These are phyloP conservation scores for Podospora australis DNA, from an alignment of 495 filamentous ascomycete species.

Conservation along the genomic window DNA sequence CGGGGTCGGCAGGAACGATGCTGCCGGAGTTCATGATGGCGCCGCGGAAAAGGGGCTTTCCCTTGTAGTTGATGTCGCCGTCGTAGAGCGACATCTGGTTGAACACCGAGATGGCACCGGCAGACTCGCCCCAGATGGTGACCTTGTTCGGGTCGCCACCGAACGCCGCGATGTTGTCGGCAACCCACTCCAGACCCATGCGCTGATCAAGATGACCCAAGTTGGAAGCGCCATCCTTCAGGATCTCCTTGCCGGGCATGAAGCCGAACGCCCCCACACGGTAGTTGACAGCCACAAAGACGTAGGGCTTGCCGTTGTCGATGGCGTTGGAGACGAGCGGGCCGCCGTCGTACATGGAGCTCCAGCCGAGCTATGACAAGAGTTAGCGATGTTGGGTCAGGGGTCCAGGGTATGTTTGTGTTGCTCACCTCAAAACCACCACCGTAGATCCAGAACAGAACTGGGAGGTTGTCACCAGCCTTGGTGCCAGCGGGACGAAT, in stretches of 20 bases:
- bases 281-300: constrained; percentile 61
- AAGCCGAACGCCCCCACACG: constrained; percentile 57
- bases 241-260: constrained; percentile 55
- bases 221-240: constrained; percentile 55
- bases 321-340: constrained; percentile 48
- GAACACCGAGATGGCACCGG: constrained; percentile 64
- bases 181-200: constrained; percentile 57
- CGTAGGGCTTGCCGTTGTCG: constrained; percentile 50
- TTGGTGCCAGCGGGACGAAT: constrained; percentile 54
- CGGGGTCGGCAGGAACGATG: constrained; percentile 54
- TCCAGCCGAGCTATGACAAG: constrained; percentile 38
- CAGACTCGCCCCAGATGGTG: constrained; percentile 69
- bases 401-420: background rate
- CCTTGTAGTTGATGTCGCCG: constrained; percentile 64
- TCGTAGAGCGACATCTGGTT: constrained; percentile 64
- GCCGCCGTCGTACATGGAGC: constrained; percentile 51
- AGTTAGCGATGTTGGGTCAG: constrained; percentile 1
- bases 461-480: constrained; percentile 52
- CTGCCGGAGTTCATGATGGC: constrained; percentile 70
- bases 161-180: constrained; percentile 60
- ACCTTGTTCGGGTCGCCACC: constrained; percentile 61
- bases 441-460: constrained; percentile 70
- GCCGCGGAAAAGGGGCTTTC: constrained; percentile 60
- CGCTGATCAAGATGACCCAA: constrained; percentile 62
- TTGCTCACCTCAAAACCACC: constrained; percentile 55